Evolutionary conservation across 78 protist species (phyloP).

Genomic region (Emiliania huxleyi): DNA sequence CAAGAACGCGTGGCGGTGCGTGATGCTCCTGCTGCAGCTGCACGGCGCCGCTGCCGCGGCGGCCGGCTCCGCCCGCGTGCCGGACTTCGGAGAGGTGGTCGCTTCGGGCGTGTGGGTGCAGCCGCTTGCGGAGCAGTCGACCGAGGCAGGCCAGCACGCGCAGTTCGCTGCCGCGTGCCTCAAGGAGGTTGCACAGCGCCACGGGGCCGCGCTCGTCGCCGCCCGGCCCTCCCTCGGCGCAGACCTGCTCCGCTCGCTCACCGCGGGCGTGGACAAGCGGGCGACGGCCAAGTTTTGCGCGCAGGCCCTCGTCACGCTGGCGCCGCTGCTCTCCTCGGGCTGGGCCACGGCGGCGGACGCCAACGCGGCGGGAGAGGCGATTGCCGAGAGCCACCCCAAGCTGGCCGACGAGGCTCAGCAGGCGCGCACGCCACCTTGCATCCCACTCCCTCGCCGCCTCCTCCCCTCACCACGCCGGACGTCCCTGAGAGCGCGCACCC

Average conservation of each 20-base stretch:
- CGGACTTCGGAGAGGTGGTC: neutral
- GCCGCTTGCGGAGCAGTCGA: neutral
- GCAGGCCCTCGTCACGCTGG: neutral
- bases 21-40: neutral
- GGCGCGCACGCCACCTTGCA: too few species aligned
- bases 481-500: too few species aligned
- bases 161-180: neutral
- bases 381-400: too few species aligned
- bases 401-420: too few species aligned
- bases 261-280: neutral
- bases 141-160: neutral
- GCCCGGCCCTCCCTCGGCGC: neutral
- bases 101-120: neutral
- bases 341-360: neutral
- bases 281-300: neutral
- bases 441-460: too few species aligned
- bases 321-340: too few species aligned
- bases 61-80: too few species aligned
- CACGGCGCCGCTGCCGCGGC: neutral
- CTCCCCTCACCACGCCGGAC: too few species aligned
- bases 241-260: neutral
- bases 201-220: neutral
- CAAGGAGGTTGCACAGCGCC: too few species aligned
- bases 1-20: neutral
- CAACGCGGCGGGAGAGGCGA: neutral